phyloP scores from a whole-genome alignment of 2,329 filamentous ascomycete species.

The Exophiala aquamarina region DNA sequence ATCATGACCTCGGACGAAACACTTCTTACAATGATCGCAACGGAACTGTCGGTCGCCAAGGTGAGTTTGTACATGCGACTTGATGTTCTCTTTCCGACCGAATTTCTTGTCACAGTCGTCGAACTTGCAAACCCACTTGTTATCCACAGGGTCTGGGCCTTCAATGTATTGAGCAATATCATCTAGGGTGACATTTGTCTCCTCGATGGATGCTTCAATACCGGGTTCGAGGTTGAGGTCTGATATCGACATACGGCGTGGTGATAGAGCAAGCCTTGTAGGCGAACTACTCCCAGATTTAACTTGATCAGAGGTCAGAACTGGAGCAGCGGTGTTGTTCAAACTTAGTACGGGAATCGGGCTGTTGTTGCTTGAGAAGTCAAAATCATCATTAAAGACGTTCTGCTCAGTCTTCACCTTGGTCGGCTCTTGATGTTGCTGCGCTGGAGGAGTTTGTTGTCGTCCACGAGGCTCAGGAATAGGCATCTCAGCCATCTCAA shows the following conservation, averaged over 20 bases:
- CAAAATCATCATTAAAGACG: slow-evolving; percentile 13
- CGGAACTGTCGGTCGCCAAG: slow-evolving; percentile 93
- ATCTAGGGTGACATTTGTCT: slow-evolving; percentile 83
- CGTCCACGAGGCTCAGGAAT: slow-evolving; percentile 30
- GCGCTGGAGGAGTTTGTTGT: slow-evolving; percentile 9
- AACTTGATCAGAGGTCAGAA: slow-evolving; percentile 23
- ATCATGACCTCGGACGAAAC: slow-evolving; percentile 95
- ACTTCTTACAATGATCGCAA: slow-evolving; percentile 90
- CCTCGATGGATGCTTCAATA: slow-evolving; percentile 62
- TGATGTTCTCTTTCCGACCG: slow-evolving; percentile 98
- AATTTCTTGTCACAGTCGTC: slow-evolving; percentile 84
- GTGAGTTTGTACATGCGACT: slow-evolving; percentile 96
- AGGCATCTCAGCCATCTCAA: slow-evolving; percentile 57
- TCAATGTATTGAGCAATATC: slow-evolving; percentile 76
- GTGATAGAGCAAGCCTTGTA: slow-evolving; percentile 40
- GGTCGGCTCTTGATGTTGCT: slow-evolving; percentile 10
- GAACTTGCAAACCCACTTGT: slow-evolving; percentile 76
- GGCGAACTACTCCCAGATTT: slow-evolving; percentile 29
- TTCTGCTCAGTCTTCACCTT: slow-evolving; percentile 17
- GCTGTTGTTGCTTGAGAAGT: background rate
- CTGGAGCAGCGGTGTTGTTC: slow-evolving; percentile 19
- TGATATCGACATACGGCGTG: slow-evolving; percentile 45
- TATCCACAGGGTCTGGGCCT: slow-evolving; percentile 69
- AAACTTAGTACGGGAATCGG: slow-evolving; percentile 14
- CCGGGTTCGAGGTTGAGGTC: slow-evolving; percentile 54